These are phyloP conservation scores for Magnaporthales sp. DNA, from an alignment of 2,329 filamentous ascomycete genomes.

Conservation along the genomic window DNA sequence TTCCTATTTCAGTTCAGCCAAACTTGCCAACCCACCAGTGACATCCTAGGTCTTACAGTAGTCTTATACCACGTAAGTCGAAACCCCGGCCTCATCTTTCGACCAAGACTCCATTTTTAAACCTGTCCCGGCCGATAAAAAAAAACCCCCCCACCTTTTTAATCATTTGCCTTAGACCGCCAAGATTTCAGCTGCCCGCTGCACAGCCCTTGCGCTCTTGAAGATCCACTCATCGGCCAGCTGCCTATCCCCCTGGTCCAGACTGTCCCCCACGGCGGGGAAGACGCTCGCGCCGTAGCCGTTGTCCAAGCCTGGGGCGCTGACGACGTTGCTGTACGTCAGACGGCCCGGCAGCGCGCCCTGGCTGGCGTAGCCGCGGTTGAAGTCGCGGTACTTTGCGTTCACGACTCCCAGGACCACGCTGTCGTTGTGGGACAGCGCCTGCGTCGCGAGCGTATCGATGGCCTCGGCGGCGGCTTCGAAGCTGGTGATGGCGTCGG, in stretches of 20 bases:
- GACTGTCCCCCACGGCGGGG: constrained; percentile 58
- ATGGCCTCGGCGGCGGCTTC: background rate
- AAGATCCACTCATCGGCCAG: constrained; percentile 24
- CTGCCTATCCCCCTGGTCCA: constrained; percentile 36
- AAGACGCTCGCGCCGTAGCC: constrained; percentile 31
- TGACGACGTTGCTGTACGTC: constrained; percentile 37
- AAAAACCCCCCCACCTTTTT: no score
- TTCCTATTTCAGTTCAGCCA: no score
- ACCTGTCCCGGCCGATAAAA: no score
- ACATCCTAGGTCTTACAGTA: background rate
- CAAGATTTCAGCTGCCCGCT: constrained; percentile 22
- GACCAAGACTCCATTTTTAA: no score
- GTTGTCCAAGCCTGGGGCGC: constrained; percentile 37
- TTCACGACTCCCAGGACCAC: constrained; percentile 29
- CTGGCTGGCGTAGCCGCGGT: constrained; percentile 37
- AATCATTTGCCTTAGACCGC: background rate
- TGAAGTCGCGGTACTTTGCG: constrained; percentile 37
- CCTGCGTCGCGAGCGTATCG: background rate
- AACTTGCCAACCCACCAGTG: background rate
- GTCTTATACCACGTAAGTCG: background rate
- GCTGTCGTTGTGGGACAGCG: constrained; percentile 15
- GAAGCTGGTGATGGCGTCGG: constrained; percentile 22
- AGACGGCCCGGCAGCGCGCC: constrained; percentile 34
- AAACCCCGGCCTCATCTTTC: no score
- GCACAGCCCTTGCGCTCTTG: constrained; percentile 24